Base-by-base conservation (phyloP, 306 rosid species). In the Acacia crassicarpa region DNA sequence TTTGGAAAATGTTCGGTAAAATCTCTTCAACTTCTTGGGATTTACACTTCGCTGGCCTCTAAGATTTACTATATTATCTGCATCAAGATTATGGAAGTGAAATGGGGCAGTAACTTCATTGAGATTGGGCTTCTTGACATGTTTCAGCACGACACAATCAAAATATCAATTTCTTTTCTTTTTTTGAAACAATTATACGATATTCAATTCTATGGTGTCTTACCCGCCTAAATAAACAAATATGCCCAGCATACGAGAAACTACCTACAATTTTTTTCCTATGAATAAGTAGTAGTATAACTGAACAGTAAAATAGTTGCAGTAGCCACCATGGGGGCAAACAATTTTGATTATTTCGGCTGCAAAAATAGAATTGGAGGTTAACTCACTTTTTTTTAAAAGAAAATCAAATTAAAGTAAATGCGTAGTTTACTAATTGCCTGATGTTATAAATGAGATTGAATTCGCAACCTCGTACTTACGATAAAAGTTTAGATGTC, bases 351-450 rank as follows among this genome's bases (percentile, higher is more conserved):
- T 10, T 92, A 92, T 81, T 88, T 72, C 66, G 92, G 93, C 79
- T 86, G 94, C 53, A 78, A 89, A 94, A 87, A 78, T 58, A 94
- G 97, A 78, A 89, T 82, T 27, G 91, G 83, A 20, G 97, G 98
- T 80, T 9, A 46, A 11, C 5, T 46, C 53, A 13, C 17, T 13
- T 12, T 2, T 11, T 46, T 45, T 45, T 30, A 30, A 2, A 11
- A 9, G 1, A 46, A 46, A 3, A 2, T 12, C 1, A 46, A 46
- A 46, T 13, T 46, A 46, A 46, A 46, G 53, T 46, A 46, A 46
- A 46, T 17, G 46, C 5, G 17, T 3, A 3, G 16, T 3, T 35
- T 15, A 46, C 53, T 46, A 13, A 46, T 27, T 27, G 27, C 1
- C 27, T 27, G 27, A 4, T 13, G 4, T 46, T 9, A 9, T 10